Percentiles rank a stretch among this genome's conserved stretches.
Conservation (phyloP, 345 rosid genomes). For the Eucalyptus cloeziana region DNA sequence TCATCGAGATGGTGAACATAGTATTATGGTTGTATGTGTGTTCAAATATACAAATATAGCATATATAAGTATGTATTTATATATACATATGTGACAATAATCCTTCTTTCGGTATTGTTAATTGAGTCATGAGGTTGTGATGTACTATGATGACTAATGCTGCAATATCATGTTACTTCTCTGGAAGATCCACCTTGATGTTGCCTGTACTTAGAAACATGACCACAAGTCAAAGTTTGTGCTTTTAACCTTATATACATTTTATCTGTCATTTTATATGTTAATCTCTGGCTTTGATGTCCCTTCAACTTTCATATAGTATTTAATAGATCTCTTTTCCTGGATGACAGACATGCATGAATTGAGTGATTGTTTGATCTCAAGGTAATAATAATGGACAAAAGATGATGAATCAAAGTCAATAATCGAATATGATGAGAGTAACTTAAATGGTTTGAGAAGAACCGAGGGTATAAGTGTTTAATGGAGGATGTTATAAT, state of each 20-base stretch:
- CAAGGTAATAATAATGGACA: background rate
- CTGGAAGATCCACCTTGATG: background rate
- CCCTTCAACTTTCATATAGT: background rate
- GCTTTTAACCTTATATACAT: background rate
- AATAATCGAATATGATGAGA: background rate
- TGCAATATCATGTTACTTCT: background rate
- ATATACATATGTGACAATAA: background rate
- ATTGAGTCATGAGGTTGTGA: background rate
- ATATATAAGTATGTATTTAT: background rate
- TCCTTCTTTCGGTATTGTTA: background rate
- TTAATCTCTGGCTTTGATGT: background rate
- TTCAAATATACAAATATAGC: background rate
- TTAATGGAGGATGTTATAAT: background rate
- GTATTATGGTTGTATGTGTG: background rate
- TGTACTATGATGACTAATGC: background rate
- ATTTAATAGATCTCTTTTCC: background rate
- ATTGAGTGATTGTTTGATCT: too few species aligned
- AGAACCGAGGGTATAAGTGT: background rate
- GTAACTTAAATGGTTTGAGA: background rate
- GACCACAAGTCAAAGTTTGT: background rate
- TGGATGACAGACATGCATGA: too few species aligned
- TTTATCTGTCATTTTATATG: background rate
- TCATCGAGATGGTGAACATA: background rate
- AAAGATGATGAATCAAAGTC: background rate
- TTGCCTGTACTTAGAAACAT: background rate